Evolutionary conservation across 2,329 filamentous ascomycete genomes (phyloP).

Genomic region (Coniochaeta sp.): DNA sequence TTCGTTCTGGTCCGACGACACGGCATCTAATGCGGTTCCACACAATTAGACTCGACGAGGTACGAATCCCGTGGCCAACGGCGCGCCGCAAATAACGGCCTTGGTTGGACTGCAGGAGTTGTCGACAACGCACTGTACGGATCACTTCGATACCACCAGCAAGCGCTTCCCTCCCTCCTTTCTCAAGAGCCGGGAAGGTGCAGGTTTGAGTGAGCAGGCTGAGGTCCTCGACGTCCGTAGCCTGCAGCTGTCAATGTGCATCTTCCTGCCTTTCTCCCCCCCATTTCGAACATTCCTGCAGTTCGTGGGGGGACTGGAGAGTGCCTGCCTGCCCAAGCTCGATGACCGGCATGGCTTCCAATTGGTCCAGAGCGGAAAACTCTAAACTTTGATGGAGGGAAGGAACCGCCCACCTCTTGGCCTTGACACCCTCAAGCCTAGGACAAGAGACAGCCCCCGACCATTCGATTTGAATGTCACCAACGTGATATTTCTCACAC

Average conservation of each 20-base stretch:
- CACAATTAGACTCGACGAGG: not conserved
- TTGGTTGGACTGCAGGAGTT: not conserved
- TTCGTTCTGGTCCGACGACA: not conserved
- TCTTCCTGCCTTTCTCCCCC: not conserved
- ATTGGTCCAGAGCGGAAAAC: not conserved
- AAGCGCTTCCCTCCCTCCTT: too few relatives aligned
- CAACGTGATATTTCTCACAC: not conserved
- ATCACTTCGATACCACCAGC: not conserved
- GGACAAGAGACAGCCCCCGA: not conserved
- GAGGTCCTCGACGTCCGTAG: not conserved
- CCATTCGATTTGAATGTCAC: not conserved
- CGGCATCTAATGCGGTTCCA: not conserved
- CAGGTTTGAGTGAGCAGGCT: not conserved
- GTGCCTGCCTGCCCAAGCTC: not conserved
- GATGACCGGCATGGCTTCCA: not conserved
- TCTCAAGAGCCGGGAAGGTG: not conserved
- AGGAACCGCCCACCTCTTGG: not conserved
- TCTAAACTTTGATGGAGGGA: not conserved
- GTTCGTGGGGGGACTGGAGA: not conserved
- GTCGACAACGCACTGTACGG: not conserved
- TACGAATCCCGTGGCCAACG: too few relatives aligned
- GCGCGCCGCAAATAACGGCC: not conserved
- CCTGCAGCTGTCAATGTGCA: not conserved
- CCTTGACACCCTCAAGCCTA: not conserved
- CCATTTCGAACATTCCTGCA: not conserved